phyloP scores from a whole-genome alignment of 371 early-diverging fungal genomes.

The Thermomucor indicae-seudaticae region DNA sequence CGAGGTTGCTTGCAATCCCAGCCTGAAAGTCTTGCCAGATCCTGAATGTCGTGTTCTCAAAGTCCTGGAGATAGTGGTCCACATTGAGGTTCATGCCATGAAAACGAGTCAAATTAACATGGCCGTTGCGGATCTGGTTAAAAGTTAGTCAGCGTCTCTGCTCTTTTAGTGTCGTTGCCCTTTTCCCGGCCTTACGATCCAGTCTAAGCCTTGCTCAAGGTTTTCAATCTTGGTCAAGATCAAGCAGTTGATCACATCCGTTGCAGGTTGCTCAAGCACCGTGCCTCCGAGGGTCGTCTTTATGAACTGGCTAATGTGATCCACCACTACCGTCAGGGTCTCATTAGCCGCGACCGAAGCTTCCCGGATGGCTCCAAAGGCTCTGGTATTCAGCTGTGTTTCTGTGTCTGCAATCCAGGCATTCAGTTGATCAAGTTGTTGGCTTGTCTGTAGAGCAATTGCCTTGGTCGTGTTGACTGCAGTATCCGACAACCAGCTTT shows the following conservation, averaged over 20 bases:
- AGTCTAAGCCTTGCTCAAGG: slow-evolving; percentile 32
- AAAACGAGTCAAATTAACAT: slow-evolving; percentile 11
- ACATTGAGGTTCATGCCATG: neutral
- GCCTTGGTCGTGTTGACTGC: neutral
- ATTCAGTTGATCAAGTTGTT: slow-evolving; percentile 14
- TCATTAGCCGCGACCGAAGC: slow-evolving; percentile 24
- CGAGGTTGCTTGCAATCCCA: neutral
- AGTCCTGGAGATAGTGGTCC: neutral
- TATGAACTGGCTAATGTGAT: slow-evolving; percentile 16
- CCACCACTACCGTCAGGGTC: slow-evolving; percentile 18
- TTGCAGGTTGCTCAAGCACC: slow-evolving; percentile 22
- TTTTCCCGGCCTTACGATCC: slow-evolving; percentile 30
- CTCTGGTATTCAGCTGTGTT: slow-evolving; percentile 16
- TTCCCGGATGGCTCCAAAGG: slow-evolving; percentile 17
- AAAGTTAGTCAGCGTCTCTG: neutral
- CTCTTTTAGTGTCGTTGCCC: neutral
- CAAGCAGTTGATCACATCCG: slow-evolving; percentile 29
- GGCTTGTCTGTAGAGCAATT: too few relatives aligned
- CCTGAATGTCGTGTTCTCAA: neutral
- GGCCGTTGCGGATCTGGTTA: slow-evolving; percentile 3
- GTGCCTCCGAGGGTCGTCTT: slow-evolving; percentile 25
- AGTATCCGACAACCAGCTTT: neutral
- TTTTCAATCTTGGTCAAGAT: slow-evolving; percentile 26
- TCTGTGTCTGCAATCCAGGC: slow-evolving; percentile 25
- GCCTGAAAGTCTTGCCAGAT: neutral